phyloP scores from a whole-genome alignment of 495 filamentous ascomycete genomes.

The Aspergillus incahuasiensis region DNA sequence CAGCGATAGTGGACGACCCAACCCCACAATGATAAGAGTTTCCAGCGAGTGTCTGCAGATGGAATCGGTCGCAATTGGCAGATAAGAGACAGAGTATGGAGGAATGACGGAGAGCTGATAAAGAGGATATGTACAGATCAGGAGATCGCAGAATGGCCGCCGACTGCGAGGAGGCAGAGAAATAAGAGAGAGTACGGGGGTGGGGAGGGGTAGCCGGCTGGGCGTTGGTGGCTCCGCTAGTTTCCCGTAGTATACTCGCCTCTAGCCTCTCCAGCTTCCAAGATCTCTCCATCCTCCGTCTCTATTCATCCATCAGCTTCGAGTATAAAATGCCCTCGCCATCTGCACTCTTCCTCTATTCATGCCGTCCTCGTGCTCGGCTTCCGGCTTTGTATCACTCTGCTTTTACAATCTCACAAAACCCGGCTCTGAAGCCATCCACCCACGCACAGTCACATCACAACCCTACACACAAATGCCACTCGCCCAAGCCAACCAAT shows the following conservation, averaged over 20 bases:
- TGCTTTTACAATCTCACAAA: not conserved
- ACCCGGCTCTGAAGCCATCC: no score
- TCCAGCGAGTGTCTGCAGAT: not conserved
- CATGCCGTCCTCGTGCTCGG: not conserved
- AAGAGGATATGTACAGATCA: constrained; percentile 1
- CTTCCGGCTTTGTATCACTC: constrained; percentile 5
- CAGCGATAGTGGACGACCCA: constrained; percentile 10
- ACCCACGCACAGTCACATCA: not conserved
- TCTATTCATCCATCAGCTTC: not conserved
- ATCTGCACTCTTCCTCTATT: not conserved
- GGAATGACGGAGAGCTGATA: not conserved
- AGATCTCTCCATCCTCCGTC: not conserved
- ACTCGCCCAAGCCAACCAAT: constrained; percentile 1
- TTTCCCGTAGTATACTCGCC: not conserved
- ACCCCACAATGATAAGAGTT: constrained; percentile 5
- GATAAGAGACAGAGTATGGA: not conserved
- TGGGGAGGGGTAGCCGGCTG: constrained; percentile 23
- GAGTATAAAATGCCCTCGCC: not conserved
- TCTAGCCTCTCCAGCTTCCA: not conserved
- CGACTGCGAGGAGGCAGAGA: not conserved
- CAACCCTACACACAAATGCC: not conserved
- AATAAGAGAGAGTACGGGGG: constrained; percentile 20
- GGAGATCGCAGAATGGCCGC: not conserved
- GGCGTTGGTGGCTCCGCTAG: constrained; percentile 9
- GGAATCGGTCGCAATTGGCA: not conserved